phyloP scores from a whole-genome alignment of 176 grass and related monocot genomes.

The Ensete ventricosum region DNA sequence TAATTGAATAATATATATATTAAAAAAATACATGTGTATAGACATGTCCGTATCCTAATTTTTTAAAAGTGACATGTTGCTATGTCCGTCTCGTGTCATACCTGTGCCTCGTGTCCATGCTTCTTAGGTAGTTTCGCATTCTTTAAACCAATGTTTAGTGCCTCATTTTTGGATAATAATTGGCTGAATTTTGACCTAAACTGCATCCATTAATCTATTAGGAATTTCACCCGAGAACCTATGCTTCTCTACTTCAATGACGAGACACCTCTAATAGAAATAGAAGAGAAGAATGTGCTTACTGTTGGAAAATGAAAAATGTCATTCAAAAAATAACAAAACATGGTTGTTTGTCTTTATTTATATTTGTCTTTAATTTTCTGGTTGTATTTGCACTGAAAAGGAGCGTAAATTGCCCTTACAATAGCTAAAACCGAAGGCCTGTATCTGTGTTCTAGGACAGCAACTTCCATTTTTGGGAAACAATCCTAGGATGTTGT shows the following conservation, averaged over 20 bases:
- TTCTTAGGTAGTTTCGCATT: background rate
- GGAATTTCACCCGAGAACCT: background rate
- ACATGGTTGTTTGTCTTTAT: background rate
- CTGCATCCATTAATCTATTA: background rate
- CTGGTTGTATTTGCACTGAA: too few relatives aligned
- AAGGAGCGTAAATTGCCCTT: too few relatives aligned
- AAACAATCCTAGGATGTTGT: too few relatives aligned
- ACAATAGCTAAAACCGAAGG: too few relatives aligned
- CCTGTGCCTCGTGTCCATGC: too few relatives aligned
- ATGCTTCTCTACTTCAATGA: background rate
- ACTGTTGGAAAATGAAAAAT: background rate
- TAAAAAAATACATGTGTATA: too few relatives aligned
- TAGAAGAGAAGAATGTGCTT: background rate
- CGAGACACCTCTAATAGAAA: background rate
- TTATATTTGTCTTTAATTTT: background rate
- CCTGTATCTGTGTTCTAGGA: too few relatives aligned
- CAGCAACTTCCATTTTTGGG: too few relatives aligned
- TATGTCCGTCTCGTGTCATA: too few relatives aligned
- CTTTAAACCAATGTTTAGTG: background rate
- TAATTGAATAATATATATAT: too few relatives aligned
- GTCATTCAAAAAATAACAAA: background rate
- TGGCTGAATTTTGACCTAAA: background rate
- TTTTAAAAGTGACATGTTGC: too few relatives aligned
- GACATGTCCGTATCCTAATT: too few relatives aligned
- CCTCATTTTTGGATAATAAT: slow-evolving; percentile 11